phyloP scores from a whole-genome alignment of 768 basidiomycete genomes.

The Boletus rubropictus region DNA sequence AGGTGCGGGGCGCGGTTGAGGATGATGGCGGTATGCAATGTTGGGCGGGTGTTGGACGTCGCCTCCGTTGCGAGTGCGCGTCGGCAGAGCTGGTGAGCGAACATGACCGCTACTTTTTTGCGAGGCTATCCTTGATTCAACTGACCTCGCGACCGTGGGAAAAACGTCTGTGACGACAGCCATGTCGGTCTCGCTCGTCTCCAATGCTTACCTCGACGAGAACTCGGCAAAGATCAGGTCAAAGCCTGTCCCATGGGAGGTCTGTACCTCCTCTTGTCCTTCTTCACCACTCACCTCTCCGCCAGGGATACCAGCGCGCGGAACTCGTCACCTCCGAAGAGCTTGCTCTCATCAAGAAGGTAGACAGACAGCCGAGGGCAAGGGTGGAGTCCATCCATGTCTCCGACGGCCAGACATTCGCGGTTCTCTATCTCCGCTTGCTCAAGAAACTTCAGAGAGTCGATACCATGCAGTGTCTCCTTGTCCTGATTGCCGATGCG shows the following conservation, averaged over 20 bases:
- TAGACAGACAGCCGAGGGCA: conserved; percentile 73
- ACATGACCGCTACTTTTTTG: background rate
- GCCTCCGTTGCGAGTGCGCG: conserved; percentile 45
- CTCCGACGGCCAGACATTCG: conserved; percentile 79
- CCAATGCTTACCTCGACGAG: conserved; percentile 82
- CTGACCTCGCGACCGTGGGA: conserved; percentile 27
- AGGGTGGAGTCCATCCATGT: conserved; percentile 73
- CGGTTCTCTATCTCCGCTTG: conserved; percentile 82
- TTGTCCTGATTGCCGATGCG: conserved; percentile 86
- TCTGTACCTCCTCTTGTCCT: conserved; percentile 27
- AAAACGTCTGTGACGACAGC: conserved; percentile 16
- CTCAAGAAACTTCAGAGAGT: conserved; percentile 81
- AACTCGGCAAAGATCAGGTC: conserved; percentile 80
- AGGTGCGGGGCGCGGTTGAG: conserved; percentile 75
- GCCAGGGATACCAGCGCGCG: conserved; percentile 90
- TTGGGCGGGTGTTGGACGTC: conserved; percentile 18
- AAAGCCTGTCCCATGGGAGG: conserved; percentile 97
- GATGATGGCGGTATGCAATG: conserved; percentile 58
- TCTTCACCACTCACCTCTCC: conserved; percentile 9
- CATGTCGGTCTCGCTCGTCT: conserved; percentile 75
- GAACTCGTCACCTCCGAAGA: conserved; percentile 86
- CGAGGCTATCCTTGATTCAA: background rate
- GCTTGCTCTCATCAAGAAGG: conserved; percentile 80
- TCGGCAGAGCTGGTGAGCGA: conserved; percentile 5
- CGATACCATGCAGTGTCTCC: conserved; percentile 83